phyloP scores from a whole-genome alignment of 1,139 yeast genomes.

The Scheffersomyces titani region DNA sequence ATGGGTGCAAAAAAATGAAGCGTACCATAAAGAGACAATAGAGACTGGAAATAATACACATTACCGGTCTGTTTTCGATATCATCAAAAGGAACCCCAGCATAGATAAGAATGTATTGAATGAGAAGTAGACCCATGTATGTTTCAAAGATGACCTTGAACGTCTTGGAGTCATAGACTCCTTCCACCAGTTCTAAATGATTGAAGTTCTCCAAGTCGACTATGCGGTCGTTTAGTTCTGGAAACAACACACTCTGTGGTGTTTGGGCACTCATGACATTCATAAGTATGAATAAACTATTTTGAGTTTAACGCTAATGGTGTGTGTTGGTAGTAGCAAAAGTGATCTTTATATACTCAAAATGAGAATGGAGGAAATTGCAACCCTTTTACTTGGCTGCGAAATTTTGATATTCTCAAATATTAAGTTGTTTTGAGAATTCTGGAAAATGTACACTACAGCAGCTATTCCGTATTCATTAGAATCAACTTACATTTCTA shows the following conservation, averaged over 20 bases:
- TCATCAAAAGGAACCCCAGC: slow-evolving; percentile 45
- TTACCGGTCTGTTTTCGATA: slow-evolving; percentile 40
- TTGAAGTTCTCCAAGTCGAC: slow-evolving; percentile 22
- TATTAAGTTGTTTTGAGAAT: too few species aligned
- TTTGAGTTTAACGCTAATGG: background rate
- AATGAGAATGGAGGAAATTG: slow-evolving; percentile 17
- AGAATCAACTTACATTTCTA: background rate
- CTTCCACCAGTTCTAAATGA: slow-evolving; percentile 23
- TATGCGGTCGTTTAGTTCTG: slow-evolving; percentile 13
- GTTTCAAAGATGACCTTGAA: slow-evolving; percentile 22
- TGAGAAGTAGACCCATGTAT: slow-evolving; percentile 32
- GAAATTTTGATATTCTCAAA: background rate
- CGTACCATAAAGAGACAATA: slow-evolving; percentile 32
- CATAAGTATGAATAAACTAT: background rate
- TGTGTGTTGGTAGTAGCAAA: background rate
- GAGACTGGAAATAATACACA: slow-evolving; percentile 27
- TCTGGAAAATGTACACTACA: too few species aligned
- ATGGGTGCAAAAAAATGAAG: background rate
- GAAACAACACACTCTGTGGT: background rate
- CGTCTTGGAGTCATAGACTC: slow-evolving; percentile 19
- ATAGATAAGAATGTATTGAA: slow-evolving; percentile 41
- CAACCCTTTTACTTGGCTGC: slow-evolving; percentile 16
- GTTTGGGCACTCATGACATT: background rate
- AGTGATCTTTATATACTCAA: background rate
- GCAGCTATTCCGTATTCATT: background rate